Evolutionary conservation across 352 stramenopile genomes (phyloP).

Genomic region (Phytophthora nicotianae): DNA sequence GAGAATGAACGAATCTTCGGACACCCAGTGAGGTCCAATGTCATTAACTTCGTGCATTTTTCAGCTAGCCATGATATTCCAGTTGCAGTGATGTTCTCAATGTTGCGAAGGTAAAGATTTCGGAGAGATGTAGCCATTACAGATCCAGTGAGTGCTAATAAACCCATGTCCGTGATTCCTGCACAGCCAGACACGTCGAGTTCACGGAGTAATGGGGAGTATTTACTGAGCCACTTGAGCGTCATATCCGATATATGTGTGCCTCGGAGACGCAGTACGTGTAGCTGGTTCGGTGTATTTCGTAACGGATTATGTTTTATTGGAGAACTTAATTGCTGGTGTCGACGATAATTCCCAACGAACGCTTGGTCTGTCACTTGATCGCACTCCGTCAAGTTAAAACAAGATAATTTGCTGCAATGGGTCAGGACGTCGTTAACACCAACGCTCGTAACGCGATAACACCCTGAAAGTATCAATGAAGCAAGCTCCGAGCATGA

Average conservation of each 20-base stretch:
- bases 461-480: conserved; percentile 35
- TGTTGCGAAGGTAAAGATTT: conserved; percentile 68
- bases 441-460: conserved; percentile 29
- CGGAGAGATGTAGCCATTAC: conserved; percentile 43
- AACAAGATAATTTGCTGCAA: conserved; percentile 30
- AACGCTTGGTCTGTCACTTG: conserved; percentile 56
- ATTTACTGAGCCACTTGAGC: conserved; percentile 44
- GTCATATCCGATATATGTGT: conserved; percentile 45
- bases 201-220: conserved; percentile 68
- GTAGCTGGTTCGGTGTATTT: conserved; percentile 29
- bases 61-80: conserved; percentile 88
- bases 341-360: conserved; percentile 1
- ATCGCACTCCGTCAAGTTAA: conserved; percentile 35
- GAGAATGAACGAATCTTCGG: conserved; percentile 50
- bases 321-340: not conserved
- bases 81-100: conserved; percentile 73
- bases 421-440: conserved; percentile 31
- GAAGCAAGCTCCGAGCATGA: conserved; percentile 26
- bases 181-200: conserved; percentile 82
- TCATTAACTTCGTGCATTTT: conserved; percentile 61
- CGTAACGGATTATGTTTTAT: not conserved
- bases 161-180: conserved; percentile 74
- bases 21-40: conserved; percentile 71
- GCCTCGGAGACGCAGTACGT: conserved; percentile 45
- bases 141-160: conserved; percentile 73